These are phyloP conservation scores for Exophiala sideris DNA, from an alignment of 2,329 filamentous ascomycete species.

Conservation along the genomic window DNA sequence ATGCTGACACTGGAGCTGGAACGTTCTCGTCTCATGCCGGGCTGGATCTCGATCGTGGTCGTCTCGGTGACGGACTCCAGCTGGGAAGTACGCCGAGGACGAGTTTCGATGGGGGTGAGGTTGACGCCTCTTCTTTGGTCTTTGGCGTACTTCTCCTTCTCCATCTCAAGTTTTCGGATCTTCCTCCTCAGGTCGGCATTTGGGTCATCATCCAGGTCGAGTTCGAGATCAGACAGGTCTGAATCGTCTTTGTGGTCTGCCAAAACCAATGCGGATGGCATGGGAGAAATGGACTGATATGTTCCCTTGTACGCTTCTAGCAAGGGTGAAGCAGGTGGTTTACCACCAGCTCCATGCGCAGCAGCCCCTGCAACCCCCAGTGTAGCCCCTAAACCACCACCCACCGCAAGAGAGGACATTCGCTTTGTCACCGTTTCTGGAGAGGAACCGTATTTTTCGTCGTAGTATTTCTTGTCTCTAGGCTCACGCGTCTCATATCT, in stretches of 20 bases:
- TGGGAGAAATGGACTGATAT: conserved; percentile 90
- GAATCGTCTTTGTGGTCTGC: conserved; percentile 55
- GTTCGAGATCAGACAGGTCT: conserved; percentile 46
- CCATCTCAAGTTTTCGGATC: conserved; percentile 31
- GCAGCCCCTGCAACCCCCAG: conserved; percentile 38
- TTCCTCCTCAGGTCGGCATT: conserved; percentile 34
- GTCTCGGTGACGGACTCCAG: conserved; percentile 5
- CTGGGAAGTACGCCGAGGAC: conserved; percentile 14
- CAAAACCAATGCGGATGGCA: conserved; percentile 75
- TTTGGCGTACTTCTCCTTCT: conserved; percentile 31
- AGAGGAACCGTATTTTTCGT: conserved; percentile 16
- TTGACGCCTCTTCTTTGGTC: conserved; percentile 8
- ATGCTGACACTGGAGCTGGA: conserved; percentile 14
- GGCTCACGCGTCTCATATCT: conserved; percentile 20
- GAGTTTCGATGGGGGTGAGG: conserved; percentile 9
- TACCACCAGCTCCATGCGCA: conserved; percentile 32
- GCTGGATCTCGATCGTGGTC: neutral
- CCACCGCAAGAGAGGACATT: conserved; percentile 30
- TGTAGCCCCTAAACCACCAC: conserved; percentile 26
- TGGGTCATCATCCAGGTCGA: conserved; percentile 33
- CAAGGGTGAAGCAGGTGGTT: conserved; percentile 74
- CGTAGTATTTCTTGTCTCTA: conserved; percentile 20
- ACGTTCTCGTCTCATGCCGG: conserved; percentile 12
- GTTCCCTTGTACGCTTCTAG: conserved; percentile 91
- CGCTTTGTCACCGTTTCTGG: conserved; percentile 23